Evolutionary conservation across 805 yeast genomes (phyloP), one percentile per base, ranked within the genome.

Genomic region (Candida peoriensis): DNA sequence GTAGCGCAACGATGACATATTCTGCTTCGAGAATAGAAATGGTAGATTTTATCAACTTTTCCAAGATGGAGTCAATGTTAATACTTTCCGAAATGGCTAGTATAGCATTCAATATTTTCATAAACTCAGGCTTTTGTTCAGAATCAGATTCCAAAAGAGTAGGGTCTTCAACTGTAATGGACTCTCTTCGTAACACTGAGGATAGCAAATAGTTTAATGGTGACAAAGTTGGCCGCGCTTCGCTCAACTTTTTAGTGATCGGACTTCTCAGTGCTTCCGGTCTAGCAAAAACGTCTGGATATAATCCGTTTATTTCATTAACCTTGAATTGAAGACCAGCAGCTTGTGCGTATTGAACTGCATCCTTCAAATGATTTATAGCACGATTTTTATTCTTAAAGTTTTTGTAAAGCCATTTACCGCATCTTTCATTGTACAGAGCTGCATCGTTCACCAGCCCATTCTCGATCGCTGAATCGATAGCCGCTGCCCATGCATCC

Each of bases 11-110:
- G 13, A 56, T 58, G 2, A 59, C 58, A 44, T 50, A 63, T 14
- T 58, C 62, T 4, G 65, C 65, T n/a, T 56, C 63, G 1, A 65
- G 44, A 30, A 66, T 62, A 24, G 47, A 36, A 11, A 70, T 54
- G 2, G 68, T 54, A 38, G 65, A 65, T 33, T 60, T 60, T 1
- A 70, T 48, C 13, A 73, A 42, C 28, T 58, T 65, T 15, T 53
- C 44, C 4, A 64, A 48, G 31, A 71, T 68, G 1, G 62, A 47
- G 4, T 56, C 57, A 28, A 57, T 52, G 32, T 63, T 61, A 11
- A 64, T 60, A 6, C 71, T 61, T 42, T 70, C 75, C 2, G 74
- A 64, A n/a, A 72, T 68, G 11, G 64, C 62, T n/a, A 71, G 54
- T 42, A 76, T 70, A 2, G 73, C 64, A 33, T 59, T 58, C 34